These are phyloP conservation scores for Aureobasidium sp. DNA, from an alignment of 2,329 filamentous ascomycete genomes.

Conservation along the genomic window DNA sequence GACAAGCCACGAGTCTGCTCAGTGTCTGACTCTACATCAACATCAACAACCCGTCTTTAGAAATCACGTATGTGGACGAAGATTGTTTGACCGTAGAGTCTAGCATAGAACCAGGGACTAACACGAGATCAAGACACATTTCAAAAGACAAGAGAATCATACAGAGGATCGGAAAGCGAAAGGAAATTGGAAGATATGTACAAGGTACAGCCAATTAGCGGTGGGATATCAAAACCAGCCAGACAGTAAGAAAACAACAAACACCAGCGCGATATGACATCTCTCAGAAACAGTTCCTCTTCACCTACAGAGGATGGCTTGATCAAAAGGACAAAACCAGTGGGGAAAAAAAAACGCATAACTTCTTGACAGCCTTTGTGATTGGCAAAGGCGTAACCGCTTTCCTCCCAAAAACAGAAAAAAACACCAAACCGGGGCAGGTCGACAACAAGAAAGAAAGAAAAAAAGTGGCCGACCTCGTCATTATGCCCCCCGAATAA, in stretches of 20 bases:
- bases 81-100: no score
- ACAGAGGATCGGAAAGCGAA: no score
- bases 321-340: neutral
- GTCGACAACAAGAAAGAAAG: neutral
- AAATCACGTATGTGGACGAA: no score
- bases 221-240: neutral
- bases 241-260: neutral
- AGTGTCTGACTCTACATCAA: no score
- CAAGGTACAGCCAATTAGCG: slow-evolving; percentile 1
- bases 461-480: neutral
- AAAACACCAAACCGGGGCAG: slow-evolving; percentile 12
- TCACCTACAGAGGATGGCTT: neutral
- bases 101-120: no score
- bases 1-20: no score
- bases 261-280: neutral
- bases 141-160: no score
- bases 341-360: neutral
- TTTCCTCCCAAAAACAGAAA: neutral
- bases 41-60: no score
- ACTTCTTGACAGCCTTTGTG: slow-evolving; percentile 7
- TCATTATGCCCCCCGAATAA: slow-evolving; percentile 4
- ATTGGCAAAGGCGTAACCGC: neutral
- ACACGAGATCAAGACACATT: no score
- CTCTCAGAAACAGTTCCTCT: neutral
- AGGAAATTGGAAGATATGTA: slow-evolving; percentile 5